phyloP scores from a whole-genome alignment of 2,329 filamentous ascomycete genomes.

The Paramyrothecium roridum region DNA sequence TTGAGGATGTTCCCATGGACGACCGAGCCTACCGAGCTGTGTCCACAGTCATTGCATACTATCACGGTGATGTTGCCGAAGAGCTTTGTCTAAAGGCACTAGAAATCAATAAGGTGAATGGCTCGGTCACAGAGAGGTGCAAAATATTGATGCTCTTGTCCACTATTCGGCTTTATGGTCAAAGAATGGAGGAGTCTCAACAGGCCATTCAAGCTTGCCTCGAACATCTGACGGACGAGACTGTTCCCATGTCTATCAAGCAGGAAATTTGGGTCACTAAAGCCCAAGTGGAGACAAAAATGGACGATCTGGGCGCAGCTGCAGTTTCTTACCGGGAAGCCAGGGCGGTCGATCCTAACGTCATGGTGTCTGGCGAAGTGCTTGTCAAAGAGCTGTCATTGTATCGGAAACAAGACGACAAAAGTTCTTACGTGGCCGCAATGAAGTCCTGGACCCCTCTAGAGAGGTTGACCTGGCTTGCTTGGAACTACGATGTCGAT shows the following conservation, averaged over 20 bases:
- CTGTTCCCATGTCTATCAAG: slow-evolving; percentile 5
- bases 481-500: slow-evolving; percentile 11
- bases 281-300: not conserved
- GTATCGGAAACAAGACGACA: slow-evolving; percentile 8
- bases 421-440: slow-evolving; percentile 7
- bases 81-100: not conserved
- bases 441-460: slow-evolving; percentile 20
- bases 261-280: slow-evolving; percentile 5
- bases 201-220: not conserved
- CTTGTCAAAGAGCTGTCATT: slow-evolving; percentile 16
- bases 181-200: not conserved
- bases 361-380: slow-evolving; percentile 10
- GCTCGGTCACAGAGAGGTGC: not conserved
- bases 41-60: not conserved
- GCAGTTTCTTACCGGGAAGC: not conserved
- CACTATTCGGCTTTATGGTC: not conserved
- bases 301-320: not conserved
- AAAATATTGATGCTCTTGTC: not conserved
- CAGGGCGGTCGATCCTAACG: slow-evolving; percentile 11
- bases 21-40: slow-evolving; percentile 1
- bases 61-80: not conserved
- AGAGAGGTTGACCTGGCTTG: slow-evolving; percentile 21
- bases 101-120: not conserved
- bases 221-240: not conserved
- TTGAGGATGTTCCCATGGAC: slow-evolving; percentile 1